phyloP scores from a whole-genome alignment of 495 filamentous ascomycete genomes.

The Viridothelium virens region DNA sequence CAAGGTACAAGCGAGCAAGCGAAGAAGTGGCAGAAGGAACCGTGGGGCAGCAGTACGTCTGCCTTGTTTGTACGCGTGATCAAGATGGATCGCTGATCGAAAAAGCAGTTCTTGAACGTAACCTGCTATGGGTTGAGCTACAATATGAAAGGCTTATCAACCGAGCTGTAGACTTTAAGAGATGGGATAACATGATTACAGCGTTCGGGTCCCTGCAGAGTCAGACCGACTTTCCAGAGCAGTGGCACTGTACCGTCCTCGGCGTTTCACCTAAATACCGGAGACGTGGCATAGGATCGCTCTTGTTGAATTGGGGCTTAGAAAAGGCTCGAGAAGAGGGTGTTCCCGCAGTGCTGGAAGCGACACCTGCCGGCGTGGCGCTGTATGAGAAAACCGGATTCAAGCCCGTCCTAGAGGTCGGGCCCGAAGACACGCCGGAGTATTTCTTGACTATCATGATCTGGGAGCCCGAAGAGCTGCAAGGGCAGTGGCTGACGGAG shows the following conservation, averaged over 20 bases:
- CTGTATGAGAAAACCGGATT: background rate
- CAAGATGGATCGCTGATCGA: background rate
- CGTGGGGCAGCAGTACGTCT: slow-evolving; percentile 1
- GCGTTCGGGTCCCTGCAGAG: background rate
- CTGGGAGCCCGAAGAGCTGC: slow-evolving; percentile 2
- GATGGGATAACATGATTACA: background rate
- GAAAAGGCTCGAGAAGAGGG: slow-evolving; percentile 1
- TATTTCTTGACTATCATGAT: background rate
- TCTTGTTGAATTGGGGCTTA: background rate
- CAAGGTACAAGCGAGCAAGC: background rate
- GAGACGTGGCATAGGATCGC: background rate
- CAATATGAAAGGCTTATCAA: background rate
- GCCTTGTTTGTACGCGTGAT: background rate
- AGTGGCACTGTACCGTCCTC: background rate
- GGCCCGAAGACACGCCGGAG: background rate
- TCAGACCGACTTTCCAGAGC: background rate
- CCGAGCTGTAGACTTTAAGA: background rate
- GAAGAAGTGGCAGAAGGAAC: slow-evolving; percentile 1
- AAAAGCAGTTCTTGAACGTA: background rate
- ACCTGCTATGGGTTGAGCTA: background rate
- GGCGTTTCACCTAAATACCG: background rate
- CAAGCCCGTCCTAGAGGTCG: background rate
- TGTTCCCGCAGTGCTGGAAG: background rate
- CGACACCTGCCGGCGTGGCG: background rate
- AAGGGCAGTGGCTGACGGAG: background rate